A percentile compares a stretch with the other conserved stretches of the same genome.
These are phyloP conservation scores for Vicia faba DNA, from an alignment of 306 rosid species.

Conservation along the genomic window DNA sequence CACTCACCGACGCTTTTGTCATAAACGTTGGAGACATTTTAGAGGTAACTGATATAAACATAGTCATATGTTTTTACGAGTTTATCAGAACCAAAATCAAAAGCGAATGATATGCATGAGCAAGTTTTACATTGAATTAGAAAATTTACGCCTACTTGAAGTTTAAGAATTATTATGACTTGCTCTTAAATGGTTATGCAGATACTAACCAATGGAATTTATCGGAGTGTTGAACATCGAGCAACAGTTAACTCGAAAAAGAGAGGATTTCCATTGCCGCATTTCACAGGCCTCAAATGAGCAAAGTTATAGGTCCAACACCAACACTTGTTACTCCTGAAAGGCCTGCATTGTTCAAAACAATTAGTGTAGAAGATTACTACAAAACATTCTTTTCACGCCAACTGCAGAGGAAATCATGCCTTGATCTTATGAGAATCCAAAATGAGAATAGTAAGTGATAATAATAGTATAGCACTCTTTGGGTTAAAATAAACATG, in stretches of 20 bases:
- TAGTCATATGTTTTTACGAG: not conserved
- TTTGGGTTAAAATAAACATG: too few relatives aligned
- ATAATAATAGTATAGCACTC: too few relatives aligned
- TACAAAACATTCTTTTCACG: not conserved
- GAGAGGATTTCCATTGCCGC: not conserved
- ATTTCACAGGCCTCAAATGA: not conserved
- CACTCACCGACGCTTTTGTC: conserved; percentile 1
- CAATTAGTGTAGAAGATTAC: not conserved
- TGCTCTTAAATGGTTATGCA: not conserved
- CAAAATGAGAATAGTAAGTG: not conserved
- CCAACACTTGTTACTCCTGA: not conserved
- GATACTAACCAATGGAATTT: conserved; percentile 2
- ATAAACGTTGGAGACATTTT: not conserved
- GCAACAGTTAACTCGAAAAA: conserved; percentile 2
- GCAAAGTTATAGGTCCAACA: not conserved
- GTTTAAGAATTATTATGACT: not conserved
- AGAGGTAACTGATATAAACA: not conserved
- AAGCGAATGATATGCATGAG: too few relatives aligned
- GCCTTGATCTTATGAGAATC: not conserved
- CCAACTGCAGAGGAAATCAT: not conserved
- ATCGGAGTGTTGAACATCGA: not conserved
- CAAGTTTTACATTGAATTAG: too few relatives aligned
- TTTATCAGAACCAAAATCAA: too few relatives aligned
- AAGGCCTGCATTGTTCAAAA: not conserved
- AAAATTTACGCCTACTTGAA: too few relatives aligned